Evolutionary conservation across 202 grass and related monocot species (phyloP).

Genomic region (Zizania palustris): DNA sequence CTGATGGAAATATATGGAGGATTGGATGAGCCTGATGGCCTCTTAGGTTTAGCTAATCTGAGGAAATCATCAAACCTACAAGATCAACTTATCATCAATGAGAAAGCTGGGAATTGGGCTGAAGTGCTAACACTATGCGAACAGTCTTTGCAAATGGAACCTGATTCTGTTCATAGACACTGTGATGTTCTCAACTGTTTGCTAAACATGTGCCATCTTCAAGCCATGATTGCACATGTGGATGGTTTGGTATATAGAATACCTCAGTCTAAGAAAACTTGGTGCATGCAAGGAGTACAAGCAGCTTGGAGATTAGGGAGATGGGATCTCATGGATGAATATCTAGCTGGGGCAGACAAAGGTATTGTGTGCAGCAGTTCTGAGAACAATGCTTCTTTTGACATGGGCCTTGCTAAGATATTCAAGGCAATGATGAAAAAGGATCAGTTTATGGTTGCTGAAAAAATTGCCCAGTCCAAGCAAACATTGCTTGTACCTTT

Average conservation of each 20-base stretch:
- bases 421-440: conserved; percentile 97
- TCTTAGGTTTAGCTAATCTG: conserved; percentile 84
- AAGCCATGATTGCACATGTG: conserved; percentile 95
- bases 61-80: conserved; percentile 87
- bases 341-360: conserved; percentile 70
- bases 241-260: conserved; percentile 81
- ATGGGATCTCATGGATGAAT: conserved; percentile 98
- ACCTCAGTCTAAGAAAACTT: conserved; percentile 83
- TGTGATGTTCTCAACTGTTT: conserved; percentile 95
- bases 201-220: conserved; percentile 97
- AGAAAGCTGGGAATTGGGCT: conserved; percentile 96
- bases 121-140: conserved; percentile 92
- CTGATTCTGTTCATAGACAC: conserved; percentile 89
- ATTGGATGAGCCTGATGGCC: conserved; percentile 92
- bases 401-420: conserved; percentile 96
- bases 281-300: conserved; percentile 97
- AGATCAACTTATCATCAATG: conserved; percentile 96
- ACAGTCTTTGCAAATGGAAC: conserved; percentile 94
- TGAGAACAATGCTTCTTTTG: conserved; percentile 89
- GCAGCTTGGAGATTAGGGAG: conserved; percentile 96
- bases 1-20: conserved; percentile 98
- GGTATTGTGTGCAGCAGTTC: conserved; percentile 50
- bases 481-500: conserved; percentile 86
- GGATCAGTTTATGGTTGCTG: conserved; percentile 77
- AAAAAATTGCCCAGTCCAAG: conserved; percentile 85